Conservation (phyloP, 2,329 filamentous ascomycete genomes). For the Zasmidium cellare region DNA sequence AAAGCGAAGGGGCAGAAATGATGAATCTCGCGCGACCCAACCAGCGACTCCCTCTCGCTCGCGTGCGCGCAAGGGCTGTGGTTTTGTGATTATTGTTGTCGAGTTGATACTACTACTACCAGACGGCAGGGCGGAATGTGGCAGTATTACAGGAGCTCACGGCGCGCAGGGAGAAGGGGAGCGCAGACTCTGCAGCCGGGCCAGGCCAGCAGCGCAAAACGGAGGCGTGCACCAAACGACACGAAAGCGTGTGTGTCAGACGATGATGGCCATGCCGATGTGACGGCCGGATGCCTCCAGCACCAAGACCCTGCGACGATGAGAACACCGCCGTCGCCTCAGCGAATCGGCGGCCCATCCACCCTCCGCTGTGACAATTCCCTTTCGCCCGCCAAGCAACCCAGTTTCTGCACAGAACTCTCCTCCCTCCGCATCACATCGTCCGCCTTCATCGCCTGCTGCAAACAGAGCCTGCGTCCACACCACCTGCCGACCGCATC, state of each 20-base stretch:
- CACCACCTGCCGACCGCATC: neutral
- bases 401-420: neutral
- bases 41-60: too few species aligned
- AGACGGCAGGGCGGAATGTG: neutral
- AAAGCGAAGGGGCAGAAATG: too few species aligned
- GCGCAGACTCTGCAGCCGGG: neutral
- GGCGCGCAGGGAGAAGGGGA: neutral
- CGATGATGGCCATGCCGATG: neutral
- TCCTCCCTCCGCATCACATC: neutral
- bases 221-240: too few species aligned
- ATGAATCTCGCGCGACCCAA: too few species aligned
- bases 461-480: neutral
- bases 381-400: neutral
- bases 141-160: neutral
- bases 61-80: too few species aligned
- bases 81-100: neutral
- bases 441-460: neutral
- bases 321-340: neutral
- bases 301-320: neutral
- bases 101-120: neutral
- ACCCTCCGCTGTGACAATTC: neutral
- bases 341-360: neutral
- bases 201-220: neutral
- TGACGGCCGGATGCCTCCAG: neutral
- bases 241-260: too few species aligned